Percentiles rank a stretch among this genome's conserved stretches.
These are phyloP conservation scores for Aspergillus eucalypticola DNA, from an alignment of 2,329 filamentous ascomycete species.

Conservation along the genomic window DNA sequence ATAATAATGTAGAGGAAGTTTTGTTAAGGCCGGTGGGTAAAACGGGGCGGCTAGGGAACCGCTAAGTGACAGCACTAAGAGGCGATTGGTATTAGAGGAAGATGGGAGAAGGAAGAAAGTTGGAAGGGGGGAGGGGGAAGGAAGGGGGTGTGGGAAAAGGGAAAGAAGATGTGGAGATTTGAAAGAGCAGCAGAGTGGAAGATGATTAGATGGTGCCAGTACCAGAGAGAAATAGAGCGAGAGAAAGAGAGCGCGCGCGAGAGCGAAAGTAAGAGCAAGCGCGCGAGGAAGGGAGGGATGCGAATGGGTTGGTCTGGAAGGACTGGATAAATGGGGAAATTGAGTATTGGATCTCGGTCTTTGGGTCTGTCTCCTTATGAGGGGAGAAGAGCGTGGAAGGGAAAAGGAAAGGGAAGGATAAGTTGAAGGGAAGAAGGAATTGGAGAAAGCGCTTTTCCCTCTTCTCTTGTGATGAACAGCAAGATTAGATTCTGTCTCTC, in stretches of 20 bases:
- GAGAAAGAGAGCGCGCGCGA: too few relatives aligned
- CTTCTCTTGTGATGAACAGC: not conserved
- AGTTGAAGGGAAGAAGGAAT: too few relatives aligned
- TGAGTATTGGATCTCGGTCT: not conserved
- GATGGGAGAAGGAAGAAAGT: conserved; percentile 20
- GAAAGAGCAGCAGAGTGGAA: conserved; percentile 14
- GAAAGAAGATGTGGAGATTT: conserved; percentile 6
- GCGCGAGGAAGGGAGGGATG: conserved; percentile 6
- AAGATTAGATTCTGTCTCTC: too few relatives aligned
- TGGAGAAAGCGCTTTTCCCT: not conserved
- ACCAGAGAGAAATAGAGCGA: not conserved
- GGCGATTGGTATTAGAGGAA: conserved; percentile 7
- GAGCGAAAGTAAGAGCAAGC: too few relatives aligned
- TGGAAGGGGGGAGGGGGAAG: conserved; percentile 14
- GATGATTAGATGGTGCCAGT: conserved; percentile 8
- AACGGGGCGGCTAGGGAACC: conserved; percentile 3
- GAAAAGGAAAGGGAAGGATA: conserved; percentile 10
- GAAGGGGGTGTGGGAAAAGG: conserved; percentile 13
- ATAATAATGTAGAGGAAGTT: conserved; percentile 4
- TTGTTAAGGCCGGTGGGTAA: conserved; percentile 17
- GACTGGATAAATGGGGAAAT: not conserved
- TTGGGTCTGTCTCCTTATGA: not conserved
- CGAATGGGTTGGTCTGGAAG: conserved; percentile 16
- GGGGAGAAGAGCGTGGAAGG: conserved; percentile 10
- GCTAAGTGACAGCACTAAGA: conserved; percentile 18